These are phyloP conservation scores for Verticillium zaregamsianum DNA, from an alignment of 2,329 filamentous ascomycete genomes.

Conservation along the genomic window DNA sequence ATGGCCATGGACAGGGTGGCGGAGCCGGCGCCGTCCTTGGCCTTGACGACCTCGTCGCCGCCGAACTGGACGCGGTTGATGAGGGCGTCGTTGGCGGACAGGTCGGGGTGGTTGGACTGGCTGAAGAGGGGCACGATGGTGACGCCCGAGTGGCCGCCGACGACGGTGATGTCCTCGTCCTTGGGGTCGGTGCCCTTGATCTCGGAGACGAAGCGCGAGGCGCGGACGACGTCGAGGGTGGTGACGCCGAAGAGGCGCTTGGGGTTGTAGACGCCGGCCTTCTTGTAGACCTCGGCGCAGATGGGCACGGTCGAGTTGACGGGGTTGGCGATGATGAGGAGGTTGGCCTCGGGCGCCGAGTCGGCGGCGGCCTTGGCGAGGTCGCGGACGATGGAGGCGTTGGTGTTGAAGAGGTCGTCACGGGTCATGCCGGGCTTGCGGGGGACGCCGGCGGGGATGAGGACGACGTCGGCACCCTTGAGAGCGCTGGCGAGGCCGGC, in stretches of 20 bases:
- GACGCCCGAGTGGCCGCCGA: conserved; percentile 95
- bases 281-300: conserved; percentile 94
- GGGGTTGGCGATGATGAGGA: conserved; percentile 97
- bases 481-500: conserved; percentile 74
- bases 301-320: conserved; percentile 99
- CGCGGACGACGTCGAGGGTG: conserved; percentile 97
- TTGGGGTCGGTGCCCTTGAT: conserved; percentile 86
- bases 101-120: conserved; percentile 83
- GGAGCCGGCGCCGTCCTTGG: conserved; percentile 95
- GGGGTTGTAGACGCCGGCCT: conserved; percentile 93
- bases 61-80: conserved; percentile 97
- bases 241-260: conserved; percentile 99
- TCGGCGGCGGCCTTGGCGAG: conserved; percentile 93
- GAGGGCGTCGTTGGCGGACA: conserved; percentile 73
- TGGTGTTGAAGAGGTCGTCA: conserved; percentile 99
- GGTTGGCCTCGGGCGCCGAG: conserved; percentile 84
- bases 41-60: conserved; percentile 98
- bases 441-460: conserved; percentile 97
- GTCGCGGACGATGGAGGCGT: conserved; percentile 98
- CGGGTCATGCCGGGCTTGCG: conserved; percentile 99
- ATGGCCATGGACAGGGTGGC: conserved; percentile 99
- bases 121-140: conserved; percentile 98
- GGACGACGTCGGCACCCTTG: conserved; percentile 85
- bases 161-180: conserved; percentile 90
- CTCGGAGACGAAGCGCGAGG: conserved; percentile 95